These are phyloP conservation scores for Laguncularia racemosa DNA, from an alignment of 345 rosid species.

Conservation along the genomic window DNA sequence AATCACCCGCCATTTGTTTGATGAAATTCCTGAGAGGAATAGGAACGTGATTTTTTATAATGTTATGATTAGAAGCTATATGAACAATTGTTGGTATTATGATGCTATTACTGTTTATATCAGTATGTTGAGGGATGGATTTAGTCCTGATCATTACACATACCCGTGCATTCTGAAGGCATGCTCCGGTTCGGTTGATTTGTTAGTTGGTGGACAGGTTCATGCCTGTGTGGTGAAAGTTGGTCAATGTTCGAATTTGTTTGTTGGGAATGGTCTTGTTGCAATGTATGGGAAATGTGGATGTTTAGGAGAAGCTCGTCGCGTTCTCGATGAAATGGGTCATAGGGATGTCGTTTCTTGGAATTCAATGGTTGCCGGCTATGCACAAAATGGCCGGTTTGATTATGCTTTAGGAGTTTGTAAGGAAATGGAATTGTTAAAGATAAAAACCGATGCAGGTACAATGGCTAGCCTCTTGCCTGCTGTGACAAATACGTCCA, in stretches of 20 bases:
- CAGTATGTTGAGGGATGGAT: constrained; percentile 7
- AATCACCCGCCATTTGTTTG: constrained; percentile 9
- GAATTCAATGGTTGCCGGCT: constrained; percentile 57
- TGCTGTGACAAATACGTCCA: constrained; percentile 6
- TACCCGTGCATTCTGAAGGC: constrained; percentile 16
- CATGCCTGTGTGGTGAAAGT: constrained; percentile 10
- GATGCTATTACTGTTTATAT: constrained; percentile 5
- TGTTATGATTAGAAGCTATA: constrained; percentile 14
- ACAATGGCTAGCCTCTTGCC: constrained; percentile 46
- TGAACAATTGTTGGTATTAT: constrained; percentile 2
- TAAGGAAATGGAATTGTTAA: constrained; percentile 31
- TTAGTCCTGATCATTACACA: constrained; percentile 9
- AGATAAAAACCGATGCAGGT: constrained; percentile 26
- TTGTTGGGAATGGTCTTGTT: constrained; percentile 36
- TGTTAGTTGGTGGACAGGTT: constrained; percentile 6
- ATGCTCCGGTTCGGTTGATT: constrained; percentile 5
- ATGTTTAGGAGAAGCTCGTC: constrained; percentile 24
- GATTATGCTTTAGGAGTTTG: constrained; percentile 42
- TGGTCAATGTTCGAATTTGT: constrained; percentile 21
- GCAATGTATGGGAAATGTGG: constrained; percentile 48
- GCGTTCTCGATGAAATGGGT: constrained; percentile 37
- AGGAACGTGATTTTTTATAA: constrained; percentile 14
- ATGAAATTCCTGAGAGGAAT: constrained; percentile 9
- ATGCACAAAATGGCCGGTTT: constrained; percentile 43
- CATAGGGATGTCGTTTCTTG: constrained; percentile 40